Conservation (phyloP, 2,329 filamentous ascomycete species). For the Neofusicoccum sp. region DNA sequence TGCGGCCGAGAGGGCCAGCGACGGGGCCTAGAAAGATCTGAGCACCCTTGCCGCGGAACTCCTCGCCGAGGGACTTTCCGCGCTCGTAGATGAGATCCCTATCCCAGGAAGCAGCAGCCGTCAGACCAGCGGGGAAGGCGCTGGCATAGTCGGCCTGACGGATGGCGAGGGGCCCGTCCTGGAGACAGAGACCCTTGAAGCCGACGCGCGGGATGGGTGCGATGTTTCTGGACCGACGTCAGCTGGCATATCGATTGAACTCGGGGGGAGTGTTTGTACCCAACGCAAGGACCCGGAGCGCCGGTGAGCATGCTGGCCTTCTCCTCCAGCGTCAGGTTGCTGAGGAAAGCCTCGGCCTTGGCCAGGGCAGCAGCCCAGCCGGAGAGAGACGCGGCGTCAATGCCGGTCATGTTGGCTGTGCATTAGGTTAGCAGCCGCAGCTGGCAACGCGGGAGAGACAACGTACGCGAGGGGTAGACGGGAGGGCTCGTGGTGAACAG, state of each 20-base stretch:
- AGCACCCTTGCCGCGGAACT: constrained; percentile 38
- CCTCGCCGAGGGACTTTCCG: constrained; percentile 35
- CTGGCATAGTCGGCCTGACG: constrained; percentile 29
- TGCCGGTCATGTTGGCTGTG: constrained; percentile 19
- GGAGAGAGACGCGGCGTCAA: constrained; percentile 5
- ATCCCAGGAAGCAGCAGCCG: constrained; percentile 46
- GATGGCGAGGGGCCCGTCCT: constrained; percentile 42
- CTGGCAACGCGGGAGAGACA: background rate
- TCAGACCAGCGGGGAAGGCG: constrained; percentile 41
- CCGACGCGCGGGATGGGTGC: constrained; percentile 40
- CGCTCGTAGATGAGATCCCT: constrained; percentile 36
- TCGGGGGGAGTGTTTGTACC: constrained; percentile 23
- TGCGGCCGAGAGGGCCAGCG: constrained; percentile 47
- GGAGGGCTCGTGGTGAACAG: constrained; percentile 23
- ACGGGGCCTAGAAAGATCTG: constrained; percentile 49
- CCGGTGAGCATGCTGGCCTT: constrained; percentile 45
- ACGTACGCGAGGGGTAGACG: constrained; percentile 24
- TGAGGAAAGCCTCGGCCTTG: constrained; percentile 39
- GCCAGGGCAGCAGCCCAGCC: constrained; percentile 39
- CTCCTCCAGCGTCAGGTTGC: constrained; percentile 40
- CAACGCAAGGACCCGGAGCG: constrained; percentile 38
- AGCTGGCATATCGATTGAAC: background rate
- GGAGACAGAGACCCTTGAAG: constrained; percentile 45
- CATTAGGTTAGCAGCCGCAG: background rate
- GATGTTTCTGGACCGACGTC: constrained; percentile 29